These are phyloP conservation scores for Mycocentrospora acerina DNA, from an alignment of 2,329 filamentous ascomycete genomes.

Conservation along the genomic window DNA sequence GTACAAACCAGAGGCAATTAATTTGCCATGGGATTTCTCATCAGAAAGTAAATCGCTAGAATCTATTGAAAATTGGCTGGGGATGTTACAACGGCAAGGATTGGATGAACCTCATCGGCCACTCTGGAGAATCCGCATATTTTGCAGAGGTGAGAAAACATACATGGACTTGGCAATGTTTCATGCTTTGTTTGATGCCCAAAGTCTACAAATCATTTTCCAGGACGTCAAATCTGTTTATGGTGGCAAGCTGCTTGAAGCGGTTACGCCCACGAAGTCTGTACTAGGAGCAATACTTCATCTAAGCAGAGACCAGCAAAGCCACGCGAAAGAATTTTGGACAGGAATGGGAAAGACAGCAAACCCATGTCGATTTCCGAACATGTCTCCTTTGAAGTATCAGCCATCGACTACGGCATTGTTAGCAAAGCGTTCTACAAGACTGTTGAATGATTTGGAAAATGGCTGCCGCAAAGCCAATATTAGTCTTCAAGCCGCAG, in stretches of 20 bases:
- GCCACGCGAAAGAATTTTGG: constrained; percentile 62
- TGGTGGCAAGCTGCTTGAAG: constrained; percentile 20
- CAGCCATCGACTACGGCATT: constrained; percentile 39
- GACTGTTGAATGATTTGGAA: constrained; percentile 54
- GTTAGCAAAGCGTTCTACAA: constrained; percentile 40
- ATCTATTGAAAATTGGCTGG: constrained; percentile 25
- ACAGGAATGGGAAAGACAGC: constrained; percentile 53
- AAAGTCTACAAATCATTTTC: constrained; percentile 68
- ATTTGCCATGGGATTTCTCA: constrained; percentile 38
- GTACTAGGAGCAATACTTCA: constrained; percentile 50
- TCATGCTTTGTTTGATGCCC: constrained; percentile 84
- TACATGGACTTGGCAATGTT: constrained; percentile 61
- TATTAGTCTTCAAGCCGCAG: constrained; percentile 73
- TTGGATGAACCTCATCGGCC: constrained; percentile 54
- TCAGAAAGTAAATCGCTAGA: background rate
- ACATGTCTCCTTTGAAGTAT: constrained; percentile 64
- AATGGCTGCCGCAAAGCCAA: constrained; percentile 57
- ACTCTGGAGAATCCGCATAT: constrained; percentile 64
- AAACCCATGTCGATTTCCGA: constrained; percentile 71
- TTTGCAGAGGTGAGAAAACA: constrained; percentile 23
- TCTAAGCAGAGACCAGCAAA: constrained; percentile 31
- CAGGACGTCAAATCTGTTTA: constrained; percentile 55
- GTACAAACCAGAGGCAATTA: constrained; percentile 44
- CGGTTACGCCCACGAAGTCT: constrained; percentile 42
- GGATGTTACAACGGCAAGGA: constrained; percentile 29